Percentiles rank a stretch among this genome's conserved stretches.
Conservation (phyloP, 2,329 filamentous ascomycete genomes). For the Claviceps sp. region DNA sequence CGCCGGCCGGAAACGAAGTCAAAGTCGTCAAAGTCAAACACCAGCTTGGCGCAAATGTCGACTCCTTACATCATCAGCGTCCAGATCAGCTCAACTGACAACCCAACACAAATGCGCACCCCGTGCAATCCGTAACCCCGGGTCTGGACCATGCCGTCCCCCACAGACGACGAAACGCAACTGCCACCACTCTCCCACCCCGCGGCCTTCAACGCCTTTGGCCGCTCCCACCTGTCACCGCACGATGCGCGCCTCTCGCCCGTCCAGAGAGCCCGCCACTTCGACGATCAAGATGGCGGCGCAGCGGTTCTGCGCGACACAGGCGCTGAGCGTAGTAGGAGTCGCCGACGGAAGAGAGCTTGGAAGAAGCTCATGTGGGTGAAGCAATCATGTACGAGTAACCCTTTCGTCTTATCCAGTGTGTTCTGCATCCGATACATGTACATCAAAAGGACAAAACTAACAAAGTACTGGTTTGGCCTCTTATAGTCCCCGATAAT, state of each 20-base stretch:
- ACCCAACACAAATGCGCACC: neutral
- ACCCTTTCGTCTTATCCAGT: neutral
- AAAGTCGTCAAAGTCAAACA: too few species aligned
- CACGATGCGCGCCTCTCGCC: constrained; percentile 71
- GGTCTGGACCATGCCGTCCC: constrained; percentile 18
- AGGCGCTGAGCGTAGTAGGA: constrained; percentile 47
- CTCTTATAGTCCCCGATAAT: constrained; percentile 75
- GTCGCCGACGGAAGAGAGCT: constrained; percentile 53
- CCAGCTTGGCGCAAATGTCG: too few species aligned
- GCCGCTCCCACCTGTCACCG: constrained; percentile 61
- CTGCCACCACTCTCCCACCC: constrained; percentile 20
- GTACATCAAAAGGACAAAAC: neutral
- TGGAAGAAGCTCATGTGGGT: constrained; percentile 99
- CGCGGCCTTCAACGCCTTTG: constrained; percentile 22
- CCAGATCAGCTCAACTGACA: neutral
- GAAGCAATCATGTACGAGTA: constrained; percentile 68
- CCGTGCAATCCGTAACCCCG: neutral
- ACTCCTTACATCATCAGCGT: too few species aligned
- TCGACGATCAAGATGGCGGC: constrained; percentile 19
- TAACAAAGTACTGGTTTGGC: neutral
- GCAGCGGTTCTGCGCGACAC: constrained; percentile 25
- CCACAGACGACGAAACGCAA: constrained; percentile 25
- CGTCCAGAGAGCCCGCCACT: constrained; percentile 32
- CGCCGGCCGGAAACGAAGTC: too few species aligned
- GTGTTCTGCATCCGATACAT: neutral